These are phyloP conservation scores for Globisporangium cystogenes DNA, from an alignment of 352 stramenopile species.

Conservation along the genomic window DNA sequence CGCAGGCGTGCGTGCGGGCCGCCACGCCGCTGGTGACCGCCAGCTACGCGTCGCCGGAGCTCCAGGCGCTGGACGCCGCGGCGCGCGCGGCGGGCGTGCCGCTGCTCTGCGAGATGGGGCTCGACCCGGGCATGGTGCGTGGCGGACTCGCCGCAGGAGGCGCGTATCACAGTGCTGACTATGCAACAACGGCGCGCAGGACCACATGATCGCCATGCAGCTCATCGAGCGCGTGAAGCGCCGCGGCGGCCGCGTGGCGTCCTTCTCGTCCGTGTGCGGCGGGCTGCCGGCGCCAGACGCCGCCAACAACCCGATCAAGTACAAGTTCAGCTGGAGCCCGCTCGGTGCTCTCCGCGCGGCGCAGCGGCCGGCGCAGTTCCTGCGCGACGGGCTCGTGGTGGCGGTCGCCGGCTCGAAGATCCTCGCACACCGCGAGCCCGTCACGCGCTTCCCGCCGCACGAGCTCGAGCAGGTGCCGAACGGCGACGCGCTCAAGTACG, in stretches of 20 bases:
- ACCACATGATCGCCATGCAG: slow-evolving; percentile 88
- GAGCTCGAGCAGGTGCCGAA: slow-evolving; percentile 87
- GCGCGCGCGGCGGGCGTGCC: slow-evolving; percentile 48
- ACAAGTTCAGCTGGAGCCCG: slow-evolving; percentile 93
- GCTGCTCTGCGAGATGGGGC: slow-evolving; percentile 87
- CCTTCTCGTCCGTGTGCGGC: slow-evolving; percentile 84
- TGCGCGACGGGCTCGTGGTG: slow-evolving; percentile 40
- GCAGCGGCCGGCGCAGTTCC: slow-evolving; percentile 52
- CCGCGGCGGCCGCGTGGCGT: slow-evolving; percentile 43
- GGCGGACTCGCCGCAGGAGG: neutral
- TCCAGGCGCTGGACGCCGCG: slow-evolving; percentile 43
- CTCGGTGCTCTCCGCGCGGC: slow-evolving; percentile 39
- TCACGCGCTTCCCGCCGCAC: slow-evolving; percentile 48
- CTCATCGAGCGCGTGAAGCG: slow-evolving; percentile 82
- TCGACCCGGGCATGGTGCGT: slow-evolving; percentile 83
- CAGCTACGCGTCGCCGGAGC: slow-evolving; percentile 85
- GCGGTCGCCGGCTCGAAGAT: slow-evolving; percentile 52
- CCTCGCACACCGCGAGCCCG: slow-evolving; percentile 29
- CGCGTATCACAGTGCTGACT: too few relatives aligned
- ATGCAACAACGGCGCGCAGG: slow-evolving; percentile 13
- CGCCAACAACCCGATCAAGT: slow-evolving; percentile 87
- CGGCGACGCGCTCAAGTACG: slow-evolving; percentile 76
- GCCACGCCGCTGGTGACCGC: slow-evolving; percentile 80
- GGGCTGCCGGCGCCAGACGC: slow-evolving; percentile 82
- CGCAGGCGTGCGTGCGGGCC: slow-evolving; percentile 52